Conservation (phyloP, 768 basidiomycete genomes). For the Suillus subluteus region DNA sequence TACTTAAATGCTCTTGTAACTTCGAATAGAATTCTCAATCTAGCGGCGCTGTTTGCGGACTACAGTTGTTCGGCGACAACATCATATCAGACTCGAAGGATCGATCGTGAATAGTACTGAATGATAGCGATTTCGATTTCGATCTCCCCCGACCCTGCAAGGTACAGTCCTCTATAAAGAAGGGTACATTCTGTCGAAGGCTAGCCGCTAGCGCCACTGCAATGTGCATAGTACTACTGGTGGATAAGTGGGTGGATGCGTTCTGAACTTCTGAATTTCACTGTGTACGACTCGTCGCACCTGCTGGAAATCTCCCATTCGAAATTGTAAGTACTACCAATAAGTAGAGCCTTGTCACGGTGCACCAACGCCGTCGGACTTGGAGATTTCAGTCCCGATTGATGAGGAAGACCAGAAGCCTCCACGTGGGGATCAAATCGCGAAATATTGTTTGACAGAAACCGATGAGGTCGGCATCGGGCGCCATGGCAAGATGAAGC, state of each 20-base stretch:
- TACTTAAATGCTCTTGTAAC: not conserved
- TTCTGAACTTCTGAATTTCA: not conserved
- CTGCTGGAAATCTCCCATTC: too few species aligned
- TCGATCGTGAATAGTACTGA: not conserved
- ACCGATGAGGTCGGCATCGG: not conserved
- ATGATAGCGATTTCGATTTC: not conserved
- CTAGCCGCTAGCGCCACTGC: too few species aligned
- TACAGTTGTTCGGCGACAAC: not conserved
- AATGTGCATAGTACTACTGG: not conserved
- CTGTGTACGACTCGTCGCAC: not conserved
- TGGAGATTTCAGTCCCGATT: not conserved
- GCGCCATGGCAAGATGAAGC: not conserved
- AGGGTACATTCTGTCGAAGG: not conserved
- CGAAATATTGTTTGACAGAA: not conserved
- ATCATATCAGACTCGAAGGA: not conserved
- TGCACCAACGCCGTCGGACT: not conserved
- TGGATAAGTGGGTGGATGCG: not conserved
- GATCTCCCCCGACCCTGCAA: too few species aligned
- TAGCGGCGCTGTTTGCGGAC: too few species aligned
- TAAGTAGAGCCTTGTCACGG: not conserved
- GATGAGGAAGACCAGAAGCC: not conserved
- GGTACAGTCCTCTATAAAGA: not conserved
- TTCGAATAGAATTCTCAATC: not conserved
- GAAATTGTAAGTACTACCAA: not conserved
- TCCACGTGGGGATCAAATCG: not conserved